These are phyloP conservation scores for Aspergillus puulaauensis DNA, from an alignment of 2,329 filamentous ascomycete species.

Conservation along the genomic window DNA sequence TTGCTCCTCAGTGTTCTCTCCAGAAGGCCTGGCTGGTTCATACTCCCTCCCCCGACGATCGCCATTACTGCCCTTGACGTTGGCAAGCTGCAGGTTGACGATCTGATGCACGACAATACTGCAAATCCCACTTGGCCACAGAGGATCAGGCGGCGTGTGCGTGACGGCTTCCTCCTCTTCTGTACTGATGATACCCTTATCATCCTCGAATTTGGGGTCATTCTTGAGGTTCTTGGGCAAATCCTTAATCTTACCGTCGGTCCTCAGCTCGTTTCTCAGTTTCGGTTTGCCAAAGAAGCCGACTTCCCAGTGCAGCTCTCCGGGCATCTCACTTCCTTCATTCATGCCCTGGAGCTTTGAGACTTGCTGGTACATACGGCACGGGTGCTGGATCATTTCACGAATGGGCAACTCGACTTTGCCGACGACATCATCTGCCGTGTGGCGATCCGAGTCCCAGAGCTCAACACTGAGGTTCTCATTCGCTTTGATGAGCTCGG, in stretches of 20 bases:
- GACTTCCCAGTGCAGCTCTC: conserved; percentile 92
- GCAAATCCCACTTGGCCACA: conserved; percentile 90
- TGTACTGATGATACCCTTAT: conserved; percentile 75
- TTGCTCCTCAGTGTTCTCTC: conserved; percentile 83
- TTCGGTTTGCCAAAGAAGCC: conserved; percentile 92
- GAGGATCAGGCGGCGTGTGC: conserved; percentile 89
- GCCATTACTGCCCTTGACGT: conserved; percentile 80
- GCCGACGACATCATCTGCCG: conserved; percentile 90
- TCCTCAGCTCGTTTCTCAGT: conserved; percentile 79
- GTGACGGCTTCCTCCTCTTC: conserved; percentile 79
- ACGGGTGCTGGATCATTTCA: conserved; percentile 90
- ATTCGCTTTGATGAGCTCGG: conserved; percentile 87
- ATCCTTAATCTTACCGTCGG: conserved; percentile 78
- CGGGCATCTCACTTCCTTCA: conserved; percentile 83
- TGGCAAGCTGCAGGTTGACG: conserved; percentile 88
- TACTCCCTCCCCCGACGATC: conserved; percentile 83
- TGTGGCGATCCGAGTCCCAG: conserved; percentile 93
- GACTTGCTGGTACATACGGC: conserved; percentile 86
- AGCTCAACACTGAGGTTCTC: conserved; percentile 92
- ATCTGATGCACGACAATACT: conserved; percentile 90
- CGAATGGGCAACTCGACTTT: conserved; percentile 93
- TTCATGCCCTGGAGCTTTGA: conserved; percentile 82
- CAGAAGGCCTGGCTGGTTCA: conserved; percentile 80
- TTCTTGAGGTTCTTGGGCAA: conserved; percentile 73
- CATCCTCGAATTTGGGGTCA: conserved; percentile 76